A percentile compares a stretch with the other conserved stretches of the same genome.
Evolutionary conservation across 2,329 filamentous ascomycete genomes (phyloP).

Genomic region (Colletotrichum navitas): DNA sequence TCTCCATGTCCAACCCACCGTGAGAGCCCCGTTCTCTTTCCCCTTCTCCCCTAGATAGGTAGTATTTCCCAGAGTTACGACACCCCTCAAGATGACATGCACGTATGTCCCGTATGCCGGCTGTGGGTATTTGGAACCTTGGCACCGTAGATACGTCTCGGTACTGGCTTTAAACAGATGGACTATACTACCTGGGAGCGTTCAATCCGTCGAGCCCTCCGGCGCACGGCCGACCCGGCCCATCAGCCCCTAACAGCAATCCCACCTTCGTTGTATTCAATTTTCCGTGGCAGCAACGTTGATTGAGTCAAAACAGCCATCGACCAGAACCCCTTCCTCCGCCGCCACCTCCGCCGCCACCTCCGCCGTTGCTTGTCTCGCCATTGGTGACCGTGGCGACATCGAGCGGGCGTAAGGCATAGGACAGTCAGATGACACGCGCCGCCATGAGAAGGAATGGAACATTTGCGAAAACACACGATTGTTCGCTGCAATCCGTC

Average conservation of each 20-base stretch:
- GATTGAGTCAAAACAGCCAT: conserved; percentile 32
- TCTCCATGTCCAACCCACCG: conserved; percentile 21
- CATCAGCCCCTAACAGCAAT: conserved; percentile 13
- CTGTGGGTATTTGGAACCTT: background rate
- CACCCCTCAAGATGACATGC: conserved; percentile 34
- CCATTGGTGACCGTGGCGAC: conserved; percentile 31
- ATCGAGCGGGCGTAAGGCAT: conserved; percentile 20
- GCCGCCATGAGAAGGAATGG: conserved; percentile 37
- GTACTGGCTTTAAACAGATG: conserved; percentile 30
- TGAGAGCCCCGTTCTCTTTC: conserved; percentile 16
- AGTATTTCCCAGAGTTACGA: conserved; percentile 22
- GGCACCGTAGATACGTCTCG: conserved; percentile 23
- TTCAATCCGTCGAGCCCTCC: conserved; percentile 36
- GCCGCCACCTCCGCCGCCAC: conserved; percentile 12
- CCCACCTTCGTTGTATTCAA: conserved; percentile 5
- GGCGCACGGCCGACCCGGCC: conserved; percentile 36
- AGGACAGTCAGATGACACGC: conserved; percentile 39
- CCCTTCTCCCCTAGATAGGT: conserved; percentile 16
- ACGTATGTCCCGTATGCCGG: conserved; percentile 32
- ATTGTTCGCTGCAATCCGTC: conserved; percentile 29
- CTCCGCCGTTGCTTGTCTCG: conserved; percentile 24
- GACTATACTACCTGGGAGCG: conserved; percentile 20
- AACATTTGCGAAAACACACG: conserved; percentile 33
- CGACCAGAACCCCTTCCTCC: background rate
- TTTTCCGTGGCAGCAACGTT: conserved; percentile 33